phyloP scores from a whole-genome alignment of 768 basidiomycete species.

The Paxillus involutus region DNA sequence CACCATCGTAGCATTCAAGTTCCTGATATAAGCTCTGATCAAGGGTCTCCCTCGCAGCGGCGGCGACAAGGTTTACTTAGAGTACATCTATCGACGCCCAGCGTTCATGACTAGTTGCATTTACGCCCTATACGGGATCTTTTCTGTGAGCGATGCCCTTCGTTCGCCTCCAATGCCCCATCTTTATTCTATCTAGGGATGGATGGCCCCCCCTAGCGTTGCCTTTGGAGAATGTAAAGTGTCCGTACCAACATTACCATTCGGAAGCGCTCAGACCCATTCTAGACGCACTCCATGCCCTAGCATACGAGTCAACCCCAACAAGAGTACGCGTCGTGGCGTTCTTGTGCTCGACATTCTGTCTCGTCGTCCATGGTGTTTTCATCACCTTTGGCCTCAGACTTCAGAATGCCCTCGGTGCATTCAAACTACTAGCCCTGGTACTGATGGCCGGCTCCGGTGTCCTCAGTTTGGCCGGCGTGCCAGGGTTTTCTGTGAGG shows the following conservation, averaged over 20 bases:
- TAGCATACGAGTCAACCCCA: constrained; percentile 44
- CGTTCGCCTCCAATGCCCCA: neutral
- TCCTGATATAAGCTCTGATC: neutral
- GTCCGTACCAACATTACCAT: neutral
- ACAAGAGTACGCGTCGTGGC: constrained; percentile 53
- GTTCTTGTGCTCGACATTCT: constrained; percentile 54
- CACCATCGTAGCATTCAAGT: neutral
- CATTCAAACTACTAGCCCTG: constrained; percentile 61
- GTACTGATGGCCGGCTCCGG: constrained; percentile 53
- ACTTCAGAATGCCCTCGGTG: constrained; percentile 62
- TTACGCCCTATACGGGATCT: constrained; percentile 56
- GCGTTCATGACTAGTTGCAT: constrained; percentile 60
- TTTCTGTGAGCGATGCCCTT: constrained; percentile 44
- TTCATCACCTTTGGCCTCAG: constrained; percentile 54
- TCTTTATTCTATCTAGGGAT: constrained; percentile 41
- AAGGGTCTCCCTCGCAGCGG: constrained; percentile 71
- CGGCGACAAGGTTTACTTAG: constrained; percentile 76
- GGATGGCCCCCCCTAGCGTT: constrained; percentile 55
- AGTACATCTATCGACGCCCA: constrained; percentile 66
- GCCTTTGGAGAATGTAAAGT: constrained; percentile 72
- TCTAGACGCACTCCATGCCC: constrained; percentile 60
- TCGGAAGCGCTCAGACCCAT: neutral
- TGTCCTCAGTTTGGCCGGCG: constrained; percentile 46
- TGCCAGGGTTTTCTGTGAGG: constrained; percentile 49
- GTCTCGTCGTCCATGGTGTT: constrained; percentile 56